Evolutionary conservation across 108 stramenopile species (phyloP).

Genomic region (Schizochytrium sp.): DNA sequence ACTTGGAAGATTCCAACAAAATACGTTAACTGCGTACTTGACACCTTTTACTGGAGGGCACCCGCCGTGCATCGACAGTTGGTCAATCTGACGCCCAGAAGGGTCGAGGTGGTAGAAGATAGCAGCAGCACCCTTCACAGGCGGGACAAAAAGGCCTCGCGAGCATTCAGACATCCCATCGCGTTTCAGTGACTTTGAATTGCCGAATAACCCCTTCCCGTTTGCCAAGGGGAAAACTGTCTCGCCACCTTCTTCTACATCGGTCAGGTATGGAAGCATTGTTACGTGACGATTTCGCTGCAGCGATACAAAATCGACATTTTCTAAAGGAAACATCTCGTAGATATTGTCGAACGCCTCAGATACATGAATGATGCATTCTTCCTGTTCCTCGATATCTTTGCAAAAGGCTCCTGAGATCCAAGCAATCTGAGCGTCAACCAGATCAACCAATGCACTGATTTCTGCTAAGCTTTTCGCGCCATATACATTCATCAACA

Average conservation of each 20-base stretch:
- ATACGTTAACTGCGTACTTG: slow-evolving; percentile 58
- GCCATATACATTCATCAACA: background rate
- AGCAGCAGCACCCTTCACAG: slow-evolving; percentile 10
- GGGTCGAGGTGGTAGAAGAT: slow-evolving; percentile 12
- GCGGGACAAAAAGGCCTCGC: slow-evolving; percentile 42
- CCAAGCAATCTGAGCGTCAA: slow-evolving; percentile 23
- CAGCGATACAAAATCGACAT: background rate
- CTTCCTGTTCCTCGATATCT: background rate
- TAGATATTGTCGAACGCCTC: background rate
- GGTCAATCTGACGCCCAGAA: background rate
- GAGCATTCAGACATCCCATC: slow-evolving; percentile 54
- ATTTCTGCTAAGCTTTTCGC: background rate
- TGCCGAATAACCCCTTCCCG: slow-evolving; percentile 9
- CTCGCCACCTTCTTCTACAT: slow-evolving; percentile 49
- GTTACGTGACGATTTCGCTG: slow-evolving; percentile 30
- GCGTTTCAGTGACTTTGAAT: background rate
- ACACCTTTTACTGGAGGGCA: slow-evolving; percentile 46
- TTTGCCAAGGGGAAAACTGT: slow-evolving; percentile 18
- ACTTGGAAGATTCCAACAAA: slow-evolving; percentile 49
- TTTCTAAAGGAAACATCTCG: background rate
- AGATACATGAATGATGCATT: background rate
- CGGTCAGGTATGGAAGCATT: slow-evolving; percentile 52
- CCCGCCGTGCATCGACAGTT: slow-evolving; percentile 56
- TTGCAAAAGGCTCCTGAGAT: background rate
- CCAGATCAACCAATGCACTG: background rate